Conservation (phyloP, 116 monocot species). For the Trichopus zeylanicus region DNA sequence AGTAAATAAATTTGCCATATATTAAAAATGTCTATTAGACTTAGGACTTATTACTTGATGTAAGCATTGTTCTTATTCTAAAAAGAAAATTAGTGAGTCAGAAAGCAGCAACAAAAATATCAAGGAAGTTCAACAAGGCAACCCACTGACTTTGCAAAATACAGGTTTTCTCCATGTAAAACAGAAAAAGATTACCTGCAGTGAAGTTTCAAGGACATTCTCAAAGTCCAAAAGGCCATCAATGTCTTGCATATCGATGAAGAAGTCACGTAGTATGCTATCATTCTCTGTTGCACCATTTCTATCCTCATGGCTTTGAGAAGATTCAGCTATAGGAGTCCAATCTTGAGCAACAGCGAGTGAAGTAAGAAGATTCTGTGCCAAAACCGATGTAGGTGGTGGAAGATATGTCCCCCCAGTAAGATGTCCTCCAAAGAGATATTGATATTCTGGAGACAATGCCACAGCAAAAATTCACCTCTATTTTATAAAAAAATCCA, state of each 20-base stretch:
- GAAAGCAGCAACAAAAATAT: too few relatives aligned
- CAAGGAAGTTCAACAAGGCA: too few relatives aligned
- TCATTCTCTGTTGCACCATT: conserved; percentile 10
- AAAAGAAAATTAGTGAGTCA: too few relatives aligned
- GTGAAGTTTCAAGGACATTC: conserved; percentile 69
- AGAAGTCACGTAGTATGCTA: conserved; percentile 25
- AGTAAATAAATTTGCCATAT: not conserved
- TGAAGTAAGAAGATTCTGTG: conserved; percentile 76
- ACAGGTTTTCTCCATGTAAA: not conserved
- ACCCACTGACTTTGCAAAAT: too few relatives aligned
- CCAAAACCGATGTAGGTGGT: conserved; percentile 90
- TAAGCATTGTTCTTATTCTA: too few relatives aligned
- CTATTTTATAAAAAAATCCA: too few relatives aligned
- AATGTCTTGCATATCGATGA: conserved; percentile 43
- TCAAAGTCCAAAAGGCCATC: conserved; percentile 47
- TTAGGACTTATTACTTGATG: too few relatives aligned
- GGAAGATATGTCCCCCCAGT: conserved; percentile 79
- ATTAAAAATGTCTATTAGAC: too few relatives aligned
- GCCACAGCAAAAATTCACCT: not conserved
- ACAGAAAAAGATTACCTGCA: conserved; percentile 41
- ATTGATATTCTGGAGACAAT: conserved; percentile 43
- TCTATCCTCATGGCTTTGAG: conserved; percentile 25
- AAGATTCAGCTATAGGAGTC: conserved; percentile 49
- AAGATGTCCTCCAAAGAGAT: conserved; percentile 93
- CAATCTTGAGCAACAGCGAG: conserved; percentile 59